Percentiles rank a stretch among this genome's conserved stretches.
Conservation (phyloP, 2,329 filamentous ascomycete genomes). For the Trichophyton rubrum region DNA sequence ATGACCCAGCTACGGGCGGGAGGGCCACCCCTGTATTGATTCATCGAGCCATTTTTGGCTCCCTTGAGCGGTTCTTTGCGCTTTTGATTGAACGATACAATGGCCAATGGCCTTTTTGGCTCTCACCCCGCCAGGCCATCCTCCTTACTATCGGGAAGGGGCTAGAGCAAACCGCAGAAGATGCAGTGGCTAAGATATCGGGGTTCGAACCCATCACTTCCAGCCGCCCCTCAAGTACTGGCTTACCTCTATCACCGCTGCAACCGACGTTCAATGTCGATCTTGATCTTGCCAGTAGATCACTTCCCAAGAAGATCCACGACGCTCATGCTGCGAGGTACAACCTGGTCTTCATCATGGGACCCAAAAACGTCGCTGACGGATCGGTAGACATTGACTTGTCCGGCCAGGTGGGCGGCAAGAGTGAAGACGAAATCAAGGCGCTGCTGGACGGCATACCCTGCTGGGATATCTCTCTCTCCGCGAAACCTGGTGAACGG, state of each 20-base stretch:
- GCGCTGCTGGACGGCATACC: conserved; percentile 18
- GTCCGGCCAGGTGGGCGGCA: conserved; percentile 32
- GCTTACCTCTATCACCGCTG: conserved; percentile 31
- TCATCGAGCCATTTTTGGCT: conserved; percentile 73
- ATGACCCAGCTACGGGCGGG: conserved; percentile 37
- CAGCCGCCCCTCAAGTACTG: conserved; percentile 8
- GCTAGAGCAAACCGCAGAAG: conserved; percentile 36
- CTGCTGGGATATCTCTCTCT: conserved; percentile 9
- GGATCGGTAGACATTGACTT: conserved; percentile 40
- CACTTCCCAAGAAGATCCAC: conserved; percentile 55
- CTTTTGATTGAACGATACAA: conserved; percentile 72
- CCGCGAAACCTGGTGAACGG: conserved; percentile 1
- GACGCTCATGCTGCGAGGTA: conserved; percentile 63
- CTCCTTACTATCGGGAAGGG: conserved; percentile 56
- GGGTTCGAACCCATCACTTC: conserved; percentile 17
- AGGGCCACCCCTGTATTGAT: conserved; percentile 63
- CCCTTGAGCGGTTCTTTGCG: conserved; percentile 72
- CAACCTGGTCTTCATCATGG: conserved; percentile 60
- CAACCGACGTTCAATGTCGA: conserved; percentile 58
- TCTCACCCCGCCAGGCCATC: conserved; percentile 65
- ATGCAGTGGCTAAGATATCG: conserved; percentile 41
- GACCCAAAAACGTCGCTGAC: conserved; percentile 48
- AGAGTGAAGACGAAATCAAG: conserved; percentile 20
- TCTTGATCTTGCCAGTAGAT: conserved; percentile 51
- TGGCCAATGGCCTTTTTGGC: conserved; percentile 76